These are phyloP conservation scores for Microascus cirrosus DNA, from an alignment of 2,329 filamentous ascomycete genomes.

Conservation along the genomic window DNA sequence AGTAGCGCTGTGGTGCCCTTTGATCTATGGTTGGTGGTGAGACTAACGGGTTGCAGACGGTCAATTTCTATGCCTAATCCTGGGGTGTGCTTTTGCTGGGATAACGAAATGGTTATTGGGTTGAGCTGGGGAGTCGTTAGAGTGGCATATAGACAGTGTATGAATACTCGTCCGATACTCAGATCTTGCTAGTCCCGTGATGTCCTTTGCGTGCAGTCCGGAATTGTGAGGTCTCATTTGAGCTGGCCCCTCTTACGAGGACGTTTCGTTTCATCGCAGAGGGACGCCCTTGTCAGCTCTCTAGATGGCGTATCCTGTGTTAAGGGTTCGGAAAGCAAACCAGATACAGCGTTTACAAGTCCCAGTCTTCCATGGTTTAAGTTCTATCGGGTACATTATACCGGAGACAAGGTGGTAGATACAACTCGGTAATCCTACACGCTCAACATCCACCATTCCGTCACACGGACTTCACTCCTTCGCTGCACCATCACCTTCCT, in stretches of 20 bases:
- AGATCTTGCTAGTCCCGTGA: not conserved
- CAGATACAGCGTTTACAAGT: not conserved
- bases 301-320: not conserved
- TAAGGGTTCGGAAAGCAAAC: not conserved
- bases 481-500: not conserved
- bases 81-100: not conserved
- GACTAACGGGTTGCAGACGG: conserved; percentile 28
- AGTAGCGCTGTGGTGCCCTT: conserved; percentile 20
- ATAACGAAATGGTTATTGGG: too few relatives aligned
- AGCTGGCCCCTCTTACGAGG: not conserved
- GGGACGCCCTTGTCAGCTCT: not conserved
- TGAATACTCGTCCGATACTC: conserved; percentile 3
- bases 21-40: not conserved
- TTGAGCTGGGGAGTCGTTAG: not conserved
- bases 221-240: not conserved
- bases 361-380: not conserved
- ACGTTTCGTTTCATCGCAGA: not conserved
- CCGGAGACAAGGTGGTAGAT: conserved; percentile 3
- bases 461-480: not conserved
- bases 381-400: not conserved
- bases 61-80: conserved; percentile 42
- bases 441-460: not conserved
- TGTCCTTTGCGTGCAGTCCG: not conserved
- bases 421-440: conserved; percentile 4
- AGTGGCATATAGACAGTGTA: conserved; percentile 5